These are phyloP conservation scores for Cyclotella sp. DNA, from an alignment of 108 stramenopile species.

Conservation along the genomic window DNA sequence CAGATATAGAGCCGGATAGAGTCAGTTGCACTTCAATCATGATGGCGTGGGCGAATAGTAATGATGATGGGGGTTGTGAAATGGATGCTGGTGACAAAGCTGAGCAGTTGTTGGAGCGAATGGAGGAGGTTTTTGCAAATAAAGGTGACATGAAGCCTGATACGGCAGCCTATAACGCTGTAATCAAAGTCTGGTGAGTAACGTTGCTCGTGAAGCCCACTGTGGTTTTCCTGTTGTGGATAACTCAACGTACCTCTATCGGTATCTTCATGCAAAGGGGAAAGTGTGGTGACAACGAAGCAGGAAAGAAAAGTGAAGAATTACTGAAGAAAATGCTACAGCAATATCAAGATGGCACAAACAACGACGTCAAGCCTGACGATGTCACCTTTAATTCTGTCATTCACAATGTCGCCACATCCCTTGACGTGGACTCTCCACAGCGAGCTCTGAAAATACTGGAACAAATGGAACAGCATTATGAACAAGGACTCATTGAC, in stretches of 20 bases:
- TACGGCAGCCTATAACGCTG: conserved; percentile 65
- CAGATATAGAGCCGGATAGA: conserved; percentile 38
- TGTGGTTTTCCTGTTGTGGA: no score
- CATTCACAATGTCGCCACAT: conserved; percentile 54
- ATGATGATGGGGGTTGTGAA: neutral
- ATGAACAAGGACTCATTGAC: conserved; percentile 30
- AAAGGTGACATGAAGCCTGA: conserved; percentile 51
- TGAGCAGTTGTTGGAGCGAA: conserved; percentile 36
- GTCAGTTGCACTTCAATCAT: conserved; percentile 47
- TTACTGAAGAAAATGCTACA: conserved; percentile 46
- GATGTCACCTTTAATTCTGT: conserved; percentile 53
- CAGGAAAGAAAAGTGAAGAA: conserved; percentile 34
- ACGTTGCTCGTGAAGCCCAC: no score
- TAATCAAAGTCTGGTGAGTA: conserved; percentile 62
- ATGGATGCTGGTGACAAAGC: conserved; percentile 46
- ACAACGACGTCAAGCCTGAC: conserved; percentile 43
- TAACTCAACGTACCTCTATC: no score
- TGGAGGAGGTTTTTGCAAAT: conserved; percentile 22
- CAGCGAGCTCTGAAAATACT: conserved; percentile 47
- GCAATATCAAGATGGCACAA: conserved; percentile 23
- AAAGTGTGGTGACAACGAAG: conserved; percentile 25
- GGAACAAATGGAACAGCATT: conserved; percentile 55
- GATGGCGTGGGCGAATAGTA: conserved; percentile 40
- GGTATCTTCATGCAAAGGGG: conserved; percentile 11
- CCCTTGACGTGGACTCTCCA: conserved; percentile 48